phyloP scores from a whole-genome alignment of 148 eudicot species.

The Chenopodium album region DNA sequence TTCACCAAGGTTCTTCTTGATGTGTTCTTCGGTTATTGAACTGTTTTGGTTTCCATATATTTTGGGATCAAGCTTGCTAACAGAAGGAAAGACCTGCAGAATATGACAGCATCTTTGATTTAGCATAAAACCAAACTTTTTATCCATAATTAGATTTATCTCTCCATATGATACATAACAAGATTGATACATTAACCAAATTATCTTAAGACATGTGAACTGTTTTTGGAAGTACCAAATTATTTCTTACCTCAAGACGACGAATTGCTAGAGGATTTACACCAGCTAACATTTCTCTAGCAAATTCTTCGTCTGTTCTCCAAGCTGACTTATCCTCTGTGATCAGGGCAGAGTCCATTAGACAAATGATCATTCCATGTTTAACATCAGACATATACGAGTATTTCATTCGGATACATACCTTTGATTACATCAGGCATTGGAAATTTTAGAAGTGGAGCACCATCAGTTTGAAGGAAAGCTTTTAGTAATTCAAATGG shows the following conservation, averaged over 20 bases:
- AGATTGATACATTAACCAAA: neutral
- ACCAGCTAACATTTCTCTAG: conserved; percentile 86
- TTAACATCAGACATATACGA: neutral
- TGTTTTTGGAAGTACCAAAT: too few species aligned
- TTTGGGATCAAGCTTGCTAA: conserved; percentile 64
- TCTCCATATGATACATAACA: neutral
- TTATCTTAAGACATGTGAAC: too few species aligned
- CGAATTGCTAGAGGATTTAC: conserved; percentile 64
- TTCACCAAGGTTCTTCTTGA: conserved; percentile 55
- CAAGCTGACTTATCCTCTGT: conserved; percentile 76
- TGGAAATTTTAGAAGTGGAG: conserved; percentile 54
- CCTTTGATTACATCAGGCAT: conserved; percentile 77
- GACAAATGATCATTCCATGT: neutral
- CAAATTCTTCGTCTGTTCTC: conserved; percentile 89
- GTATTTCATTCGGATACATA: conserved; percentile 6
- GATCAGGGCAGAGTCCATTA: neutral
- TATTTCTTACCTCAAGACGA: conserved; percentile 49
- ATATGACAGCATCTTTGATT: neutral
- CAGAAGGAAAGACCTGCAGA: conserved; percentile 51
- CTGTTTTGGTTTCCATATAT: conserved; percentile 69
- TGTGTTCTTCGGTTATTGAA: conserved; percentile 49
- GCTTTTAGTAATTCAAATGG: conserved; percentile 60
- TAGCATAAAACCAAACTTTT: neutral
- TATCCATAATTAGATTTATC: neutral
- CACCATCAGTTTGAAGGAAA: conserved; percentile 52